Evolutionary conservation across 345 rosid species (phyloP), one percentile per base, ranked within the genome.

Genomic region (Boechera stricta): DNA sequence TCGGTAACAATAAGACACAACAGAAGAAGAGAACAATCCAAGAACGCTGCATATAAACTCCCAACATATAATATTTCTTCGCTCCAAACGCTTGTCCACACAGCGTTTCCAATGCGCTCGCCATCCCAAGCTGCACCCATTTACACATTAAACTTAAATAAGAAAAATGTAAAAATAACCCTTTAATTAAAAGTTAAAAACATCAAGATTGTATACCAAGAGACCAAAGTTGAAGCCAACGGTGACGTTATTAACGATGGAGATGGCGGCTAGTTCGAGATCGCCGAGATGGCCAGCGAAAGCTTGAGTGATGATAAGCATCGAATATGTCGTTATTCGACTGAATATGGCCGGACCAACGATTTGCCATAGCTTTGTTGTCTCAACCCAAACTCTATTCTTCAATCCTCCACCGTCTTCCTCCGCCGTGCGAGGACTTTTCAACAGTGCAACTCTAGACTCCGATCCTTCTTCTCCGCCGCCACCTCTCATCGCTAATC

Each of bases 251-350:
- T 73, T 83, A n/a, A 88, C 83, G 35, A 95, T 87, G 73, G 99
- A 89, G 39, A 92, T 82, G 24, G 96, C 98, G n/a, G 96, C 99
- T 21, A 95, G 92, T 76, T 92, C 94, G 15, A 89, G 91, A 60
- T 91, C 94, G 0, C 99, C 99, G 35, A 94, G 82, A 77, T 92
- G 98, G 44, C 99, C 99, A 9, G 98, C 98, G 48, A 89, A 94
- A 32, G 99, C 94, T 83, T 92, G 99, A 44, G 98, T 92, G 55
- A 95, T 92, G 72, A 95, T 83, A 29, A 94, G 65, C 94, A 85
- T 92, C n/a, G 98, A 86, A 51, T 87, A 88, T 31, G 98, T 76
- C 24, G 94, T 83, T 31, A 94, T 12, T 2, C 98, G 86, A 82
- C 88, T 86, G 64, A 92, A 88, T 58, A 94, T 89, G 11, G 98